Percentiles rank a stretch among this genome's conserved stretches.
phyloP scores from a whole-genome alignment of 2,329 filamentous ascomycete genomes.

The Penicillium sp. region DNA sequence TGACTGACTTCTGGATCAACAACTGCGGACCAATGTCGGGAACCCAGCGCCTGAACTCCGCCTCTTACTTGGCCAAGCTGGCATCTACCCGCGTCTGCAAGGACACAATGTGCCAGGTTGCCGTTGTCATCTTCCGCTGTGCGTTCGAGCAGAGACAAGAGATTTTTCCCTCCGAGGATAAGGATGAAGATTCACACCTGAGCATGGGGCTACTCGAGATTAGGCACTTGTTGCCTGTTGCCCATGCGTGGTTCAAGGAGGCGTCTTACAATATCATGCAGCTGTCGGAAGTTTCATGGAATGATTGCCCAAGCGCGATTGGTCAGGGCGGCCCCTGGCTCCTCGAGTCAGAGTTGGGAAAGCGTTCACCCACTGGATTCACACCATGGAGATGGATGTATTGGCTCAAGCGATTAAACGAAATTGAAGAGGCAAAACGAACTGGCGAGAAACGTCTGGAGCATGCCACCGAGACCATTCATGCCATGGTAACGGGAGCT shows the following conservation, averaged over 20 bases:
- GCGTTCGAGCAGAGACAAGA: constrained; percentile 15
- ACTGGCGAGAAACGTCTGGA: constrained; percentile 20
- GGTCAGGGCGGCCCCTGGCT: constrained; percentile 19
- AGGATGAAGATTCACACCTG: constrained; percentile 16
- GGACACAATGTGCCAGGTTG: constrained; percentile 23
- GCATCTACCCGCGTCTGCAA: constrained; percentile 23
- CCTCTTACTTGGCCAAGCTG: constrained; percentile 25
- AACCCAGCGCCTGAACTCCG: constrained; percentile 20
- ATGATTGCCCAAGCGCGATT: constrained; percentile 20
- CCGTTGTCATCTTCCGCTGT: constrained; percentile 19
- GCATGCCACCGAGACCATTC: constrained; percentile 20
- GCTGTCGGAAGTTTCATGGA: constrained; percentile 24
- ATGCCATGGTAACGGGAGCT: constrained; percentile 15
- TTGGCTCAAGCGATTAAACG: constrained; percentile 29
- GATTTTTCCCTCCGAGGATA: constrained; percentile 14
- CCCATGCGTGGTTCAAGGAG: constrained; percentile 8
- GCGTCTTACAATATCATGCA: constrained; percentile 16
- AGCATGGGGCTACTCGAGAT: constrained; percentile 9
- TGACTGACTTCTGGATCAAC: constrained; percentile 7
- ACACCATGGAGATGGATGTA: constrained; percentile 28
- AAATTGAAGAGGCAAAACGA: constrained; percentile 21
- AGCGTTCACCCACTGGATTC: constrained; percentile 25
- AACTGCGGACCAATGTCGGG: constrained; percentile 6
- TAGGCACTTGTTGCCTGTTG: constrained; percentile 20
- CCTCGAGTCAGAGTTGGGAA: constrained; percentile 24